Evolutionary conservation across 2,329 filamentous ascomycete species (phyloP), one percentile per base, ranked within the genome.

Genomic region (Ascochyta lentis): DNA sequence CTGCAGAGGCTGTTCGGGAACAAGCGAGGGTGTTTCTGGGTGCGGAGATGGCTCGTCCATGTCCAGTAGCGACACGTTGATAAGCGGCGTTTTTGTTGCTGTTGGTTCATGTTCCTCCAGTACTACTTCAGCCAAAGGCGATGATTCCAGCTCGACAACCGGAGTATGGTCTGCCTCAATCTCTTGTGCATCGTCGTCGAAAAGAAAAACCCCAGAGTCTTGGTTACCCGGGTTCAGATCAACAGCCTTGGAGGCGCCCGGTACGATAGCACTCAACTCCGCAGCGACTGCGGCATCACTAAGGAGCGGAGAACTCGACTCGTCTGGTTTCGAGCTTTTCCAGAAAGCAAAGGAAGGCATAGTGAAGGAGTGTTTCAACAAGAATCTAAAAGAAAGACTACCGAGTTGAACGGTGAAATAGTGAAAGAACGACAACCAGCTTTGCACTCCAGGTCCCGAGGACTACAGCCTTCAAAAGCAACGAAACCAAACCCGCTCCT

Each of bases 261-360:
- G 49, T 7, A 54, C 40, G 6, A 54, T 49, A 3, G 23, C 37
- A 9, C 43, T 53, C 12, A 41, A 3, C 3, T 56, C 46, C 16
- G 45, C 24, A 9, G 49, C 41, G 6, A 54, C 42, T 3, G 46
- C 44, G 49, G 56, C 45, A 22, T 56, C 54, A 9, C 26, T 58
- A 3, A 58, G 48, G 1, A 59, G 46, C 2, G 56, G 53, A 27
- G 49, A 34, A 27, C 47, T 56, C 3, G 53, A 26, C 24, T 59
- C 56, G n/a, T 63, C 58, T 8, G 19, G 15, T 44, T 61, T 66
- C 19, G 56, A 33, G 44, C 38, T 59, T 41, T 63, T 66, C 65
- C 63, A 65, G 34, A 66, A 67, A 29, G 64, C 46, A 35, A 68
- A 65, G 6, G 65, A 65, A 4, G 65, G 65, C 65, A 68, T 67